These are phyloP conservation scores for Russula emetica DNA, from an alignment of 768 basidiomycete genomes.

Conservation along the genomic window DNA sequence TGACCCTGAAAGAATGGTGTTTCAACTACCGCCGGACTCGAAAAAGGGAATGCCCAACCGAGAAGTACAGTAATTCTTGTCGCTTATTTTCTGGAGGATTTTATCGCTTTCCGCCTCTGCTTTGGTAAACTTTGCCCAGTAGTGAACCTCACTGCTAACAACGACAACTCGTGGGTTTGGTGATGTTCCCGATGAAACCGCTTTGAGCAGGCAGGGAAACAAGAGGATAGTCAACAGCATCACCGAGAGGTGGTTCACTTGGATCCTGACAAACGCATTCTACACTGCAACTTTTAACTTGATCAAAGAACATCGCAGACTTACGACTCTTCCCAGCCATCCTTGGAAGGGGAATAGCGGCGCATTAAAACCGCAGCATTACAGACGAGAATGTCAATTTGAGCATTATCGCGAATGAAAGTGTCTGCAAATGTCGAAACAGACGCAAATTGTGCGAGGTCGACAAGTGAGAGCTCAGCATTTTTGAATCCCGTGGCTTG, in stretches of 20 bases:
- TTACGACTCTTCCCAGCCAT: slow-evolving; percentile 34
- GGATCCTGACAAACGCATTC: slow-evolving; percentile 36
- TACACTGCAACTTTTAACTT: background rate
- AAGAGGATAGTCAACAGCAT: slow-evolving; percentile 16
- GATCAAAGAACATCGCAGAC: slow-evolving; percentile 2
- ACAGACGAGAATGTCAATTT: slow-evolving; percentile 33
- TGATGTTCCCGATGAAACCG: slow-evolving; percentile 15
- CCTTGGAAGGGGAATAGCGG: slow-evolving; percentile 32
- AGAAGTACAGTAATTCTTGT: slow-evolving; percentile 17
- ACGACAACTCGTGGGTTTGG: slow-evolving; percentile 23
- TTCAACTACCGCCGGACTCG: background rate
- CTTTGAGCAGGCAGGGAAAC: slow-evolving; percentile 22
- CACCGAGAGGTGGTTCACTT: slow-evolving; percentile 39
- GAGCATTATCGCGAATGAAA: slow-evolving; percentile 29
- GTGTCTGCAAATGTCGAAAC: slow-evolving; percentile 30
- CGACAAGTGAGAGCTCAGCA: slow-evolving; percentile 28
- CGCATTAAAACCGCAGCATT: slow-evolving; percentile 30
- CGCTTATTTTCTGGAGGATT: slow-evolving; percentile 9
- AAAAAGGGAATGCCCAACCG: slow-evolving; percentile 2
- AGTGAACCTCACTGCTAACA: slow-evolving; percentile 24
- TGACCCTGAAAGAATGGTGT: slow-evolving; percentile 4
- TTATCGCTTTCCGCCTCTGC: slow-evolving; percentile 12
- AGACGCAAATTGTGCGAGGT: slow-evolving; percentile 31
- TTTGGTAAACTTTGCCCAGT: background rate
- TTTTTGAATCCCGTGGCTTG: slow-evolving; percentile 19